phyloP scores from a whole-genome alignment of 306 rosid genomes.

The Sicyos baderoa region DNA sequence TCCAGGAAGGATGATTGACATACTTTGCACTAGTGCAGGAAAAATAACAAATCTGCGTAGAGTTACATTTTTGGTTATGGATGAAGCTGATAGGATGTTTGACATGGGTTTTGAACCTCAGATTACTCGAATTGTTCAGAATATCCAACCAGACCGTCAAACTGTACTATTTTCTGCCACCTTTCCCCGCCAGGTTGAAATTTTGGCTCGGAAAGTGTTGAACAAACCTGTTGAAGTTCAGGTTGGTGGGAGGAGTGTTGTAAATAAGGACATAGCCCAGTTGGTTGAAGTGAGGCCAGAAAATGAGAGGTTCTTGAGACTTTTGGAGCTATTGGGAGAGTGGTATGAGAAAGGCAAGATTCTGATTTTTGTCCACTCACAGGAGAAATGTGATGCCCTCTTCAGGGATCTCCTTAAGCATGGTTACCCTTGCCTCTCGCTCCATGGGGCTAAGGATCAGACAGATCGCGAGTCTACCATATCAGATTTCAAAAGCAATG shows the following conservation, averaged over 20 bases:
- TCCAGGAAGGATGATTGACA: constrained; percentile 96
- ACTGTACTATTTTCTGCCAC: constrained; percentile 91
- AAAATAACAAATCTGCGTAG: constrained; percentile 83
- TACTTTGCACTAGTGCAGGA: constrained; percentile 89
- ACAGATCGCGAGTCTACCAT: constrained; percentile 92
- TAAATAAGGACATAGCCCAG: constrained; percentile 77
- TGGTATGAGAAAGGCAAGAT: constrained; percentile 93
- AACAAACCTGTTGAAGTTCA: constrained; percentile 83
- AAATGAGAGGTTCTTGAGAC: constrained; percentile 70
- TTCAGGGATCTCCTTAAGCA: constrained; percentile 66
- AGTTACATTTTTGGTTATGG: constrained; percentile 87
- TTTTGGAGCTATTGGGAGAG: constrained; percentile 78
- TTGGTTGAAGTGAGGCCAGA: constrained; percentile 79
- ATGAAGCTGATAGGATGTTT: constrained; percentile 97
- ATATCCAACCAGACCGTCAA: constrained; percentile 78
- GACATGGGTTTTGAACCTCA: constrained; percentile 99
- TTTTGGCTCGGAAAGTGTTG: constrained; percentile 72
- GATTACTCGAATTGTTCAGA: constrained; percentile 86
- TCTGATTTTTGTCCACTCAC: constrained; percentile 84
- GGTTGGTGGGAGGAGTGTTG: constrained; percentile 97
- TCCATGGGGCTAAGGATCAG: constrained; percentile 90
- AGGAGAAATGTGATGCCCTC: constrained; percentile 79
- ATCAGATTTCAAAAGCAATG: constrained; percentile 76
- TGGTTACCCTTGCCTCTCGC: constrained; percentile 82
- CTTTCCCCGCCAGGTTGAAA: constrained; percentile 88